These are phyloP conservation scores for Fusarium sp. DNA, from an alignment of 2,329 filamentous ascomycete species.

Conservation along the genomic window DNA sequence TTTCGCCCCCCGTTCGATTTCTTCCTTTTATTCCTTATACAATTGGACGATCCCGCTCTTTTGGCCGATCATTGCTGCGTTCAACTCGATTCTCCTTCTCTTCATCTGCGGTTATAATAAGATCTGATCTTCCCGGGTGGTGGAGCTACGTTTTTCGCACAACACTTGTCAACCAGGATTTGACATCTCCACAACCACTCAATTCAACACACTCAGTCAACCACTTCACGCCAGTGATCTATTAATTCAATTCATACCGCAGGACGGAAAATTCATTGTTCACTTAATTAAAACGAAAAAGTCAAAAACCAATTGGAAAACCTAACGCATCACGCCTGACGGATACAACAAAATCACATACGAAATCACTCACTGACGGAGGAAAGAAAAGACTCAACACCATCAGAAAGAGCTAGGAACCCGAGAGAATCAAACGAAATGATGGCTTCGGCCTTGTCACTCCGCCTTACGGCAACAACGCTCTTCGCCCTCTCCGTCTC, in stretches of 20 bases:
- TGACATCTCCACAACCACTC: conserved; percentile 33
- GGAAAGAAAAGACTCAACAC: conserved; percentile 1
- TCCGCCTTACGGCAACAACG: conserved; percentile 37
- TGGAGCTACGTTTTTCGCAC: conserved; percentile 14
- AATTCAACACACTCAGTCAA: conserved; percentile 3
- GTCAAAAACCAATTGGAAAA: not conserved
- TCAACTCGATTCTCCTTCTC: conserved; percentile 29
- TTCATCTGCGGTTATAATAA: conserved; percentile 27
- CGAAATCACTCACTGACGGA: conserved; percentile 17
- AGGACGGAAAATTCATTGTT: conserved; percentile 36
- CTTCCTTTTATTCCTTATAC: conserved; percentile 26
- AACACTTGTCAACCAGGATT: conserved; percentile 13
- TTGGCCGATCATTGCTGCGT: conserved; percentile 31
- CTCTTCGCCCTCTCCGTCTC: conserved; percentile 40
- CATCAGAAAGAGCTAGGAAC: conserved; percentile 13
- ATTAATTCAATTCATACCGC: conserved; percentile 36
- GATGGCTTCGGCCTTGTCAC: conserved; percentile 42
- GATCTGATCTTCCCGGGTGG: conserved; percentile 18
- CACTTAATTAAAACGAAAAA: conserved; percentile 6
- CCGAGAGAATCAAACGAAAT: conserved; percentile 1
- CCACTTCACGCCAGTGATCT: conserved; percentile 13
- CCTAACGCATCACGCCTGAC: conserved; percentile 22
- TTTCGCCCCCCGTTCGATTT: conserved; percentile 6
- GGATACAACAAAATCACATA: not conserved
- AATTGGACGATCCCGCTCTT: conserved; percentile 28